phyloP scores from a whole-genome alignment of 2,329 filamentous ascomycete species.

The Drechmeria coniospora region DNA sequence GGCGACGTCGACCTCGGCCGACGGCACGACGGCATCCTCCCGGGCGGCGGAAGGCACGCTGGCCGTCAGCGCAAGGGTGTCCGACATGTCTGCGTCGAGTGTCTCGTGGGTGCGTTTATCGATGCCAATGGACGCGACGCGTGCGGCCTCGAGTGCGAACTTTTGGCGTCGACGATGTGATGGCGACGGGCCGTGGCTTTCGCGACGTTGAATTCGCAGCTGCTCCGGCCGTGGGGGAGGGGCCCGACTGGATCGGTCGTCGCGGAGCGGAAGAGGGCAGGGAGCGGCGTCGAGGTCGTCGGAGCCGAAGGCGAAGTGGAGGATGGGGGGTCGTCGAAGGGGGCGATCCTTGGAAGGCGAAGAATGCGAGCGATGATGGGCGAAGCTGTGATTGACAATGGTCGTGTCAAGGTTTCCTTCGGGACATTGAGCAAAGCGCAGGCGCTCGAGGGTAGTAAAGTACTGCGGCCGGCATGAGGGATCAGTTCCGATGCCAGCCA shows the following conservation, averaged over 20 bases:
- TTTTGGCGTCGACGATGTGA: too few species aligned
- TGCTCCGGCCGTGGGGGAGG: background rate
- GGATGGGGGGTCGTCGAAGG: constrained; percentile 1
- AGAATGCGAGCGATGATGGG: constrained; percentile 9
- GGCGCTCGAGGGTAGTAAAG: constrained; percentile 57
- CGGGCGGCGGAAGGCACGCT: background rate
- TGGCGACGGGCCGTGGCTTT: too few species aligned
- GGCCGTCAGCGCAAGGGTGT: constrained; percentile 29
- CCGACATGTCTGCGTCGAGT: too few species aligned
- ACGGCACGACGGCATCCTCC: constrained; percentile 11
- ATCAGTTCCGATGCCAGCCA: too few species aligned
- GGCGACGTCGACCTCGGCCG: constrained; percentile 5
- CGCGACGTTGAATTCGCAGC: constrained; percentile 44
- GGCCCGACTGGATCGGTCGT: background rate
- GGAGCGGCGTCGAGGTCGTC: constrained; percentile 7
- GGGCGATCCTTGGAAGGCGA: constrained; percentile 4
- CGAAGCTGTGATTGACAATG: constrained; percentile 10
- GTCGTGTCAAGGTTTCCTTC: constrained; percentile 16
- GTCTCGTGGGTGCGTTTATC: too few species aligned
- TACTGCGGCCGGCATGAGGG: too few species aligned
- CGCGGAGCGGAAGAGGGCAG: constrained; percentile 2
- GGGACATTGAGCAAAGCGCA: constrained; percentile 42
- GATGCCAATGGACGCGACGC: too few species aligned
- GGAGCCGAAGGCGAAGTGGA: constrained; percentile 4
- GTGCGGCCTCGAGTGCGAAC: too few species aligned